Conservation (phyloP, 129 eudicot genomes). For the Lactuca sativa region DNA sequence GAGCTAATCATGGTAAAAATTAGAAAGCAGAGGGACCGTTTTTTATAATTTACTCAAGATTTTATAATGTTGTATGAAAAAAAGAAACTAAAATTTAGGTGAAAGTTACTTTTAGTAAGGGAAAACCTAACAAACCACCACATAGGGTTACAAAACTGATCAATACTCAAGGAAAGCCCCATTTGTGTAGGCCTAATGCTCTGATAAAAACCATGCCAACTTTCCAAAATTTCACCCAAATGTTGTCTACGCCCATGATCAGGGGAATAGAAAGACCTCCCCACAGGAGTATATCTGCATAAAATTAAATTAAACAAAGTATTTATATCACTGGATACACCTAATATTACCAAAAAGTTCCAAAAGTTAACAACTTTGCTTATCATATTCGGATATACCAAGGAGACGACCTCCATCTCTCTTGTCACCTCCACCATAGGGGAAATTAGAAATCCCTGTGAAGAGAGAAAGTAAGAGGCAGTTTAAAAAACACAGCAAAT, state of each 20-base stretch:
- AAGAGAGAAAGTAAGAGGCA: too few relatives aligned
- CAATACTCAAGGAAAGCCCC: constrained; percentile 90
- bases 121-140: constrained; percentile 7
- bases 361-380: not conserved
- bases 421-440: too few relatives aligned
- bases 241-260: constrained; percentile 74
- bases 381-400: constrained; percentile 36
- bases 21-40: not conserved
- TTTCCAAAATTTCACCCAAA: constrained; percentile 85
- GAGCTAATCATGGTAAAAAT: too few relatives aligned
- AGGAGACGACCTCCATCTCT: too few relatives aligned
- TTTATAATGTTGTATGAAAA: not conserved
- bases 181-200: constrained; percentile 94
- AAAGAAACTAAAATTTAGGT: not conserved
- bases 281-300: constrained; percentile 75
- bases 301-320: not conserved
- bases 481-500: too few relatives aligned
- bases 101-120: not conserved
- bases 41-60: too few relatives aligned
- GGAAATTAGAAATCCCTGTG: too few relatives aligned
- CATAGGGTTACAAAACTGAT: constrained; percentile 15
- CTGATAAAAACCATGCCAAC: constrained; percentile 98
- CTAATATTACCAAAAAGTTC: not conserved
- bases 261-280: constrained; percentile 83
- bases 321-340: not conserved